phyloP scores from a whole-genome alignment of 2,329 filamentous ascomycete species.

The Xylaria sp. region DNA sequence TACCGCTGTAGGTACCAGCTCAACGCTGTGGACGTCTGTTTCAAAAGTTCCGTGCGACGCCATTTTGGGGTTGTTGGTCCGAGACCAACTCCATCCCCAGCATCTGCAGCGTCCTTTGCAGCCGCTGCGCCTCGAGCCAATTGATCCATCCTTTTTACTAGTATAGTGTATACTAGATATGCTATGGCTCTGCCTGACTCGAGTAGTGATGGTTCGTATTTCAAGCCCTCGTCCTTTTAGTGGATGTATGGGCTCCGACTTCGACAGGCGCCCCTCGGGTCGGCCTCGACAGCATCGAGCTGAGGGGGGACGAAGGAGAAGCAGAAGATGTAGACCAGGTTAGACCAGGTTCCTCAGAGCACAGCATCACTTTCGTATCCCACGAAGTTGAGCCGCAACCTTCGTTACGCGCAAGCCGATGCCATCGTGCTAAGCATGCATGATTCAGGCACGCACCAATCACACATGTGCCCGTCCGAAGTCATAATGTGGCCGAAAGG shows the following conservation, averaged over 20 bases:
- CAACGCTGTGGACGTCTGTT: conserved; percentile 41
- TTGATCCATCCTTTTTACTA: conserved; percentile 17
- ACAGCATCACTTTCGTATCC: conserved; percentile 1
- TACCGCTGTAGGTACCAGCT: conserved; percentile 32
- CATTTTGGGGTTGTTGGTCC: conserved; percentile 34
- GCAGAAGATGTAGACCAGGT: neutral
- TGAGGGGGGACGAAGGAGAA: neutral
- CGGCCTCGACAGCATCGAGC: neutral
- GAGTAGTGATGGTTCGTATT: neutral
- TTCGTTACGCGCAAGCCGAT: conserved; percentile 1
- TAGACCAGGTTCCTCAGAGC: neutral
- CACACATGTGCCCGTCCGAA: conserved; percentile 14
- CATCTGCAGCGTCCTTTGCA: conserved; percentile 23
- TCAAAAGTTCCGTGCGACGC: conserved; percentile 39
- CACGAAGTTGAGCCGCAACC: conserved; percentile 4
- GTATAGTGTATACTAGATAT: neutral
- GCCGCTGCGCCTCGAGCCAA: conserved; percentile 28
- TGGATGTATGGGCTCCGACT: neutral
- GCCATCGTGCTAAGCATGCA: conserved; percentile 26
- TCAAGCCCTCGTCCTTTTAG: neutral
- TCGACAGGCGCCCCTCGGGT: neutral
- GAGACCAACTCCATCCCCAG: conserved; percentile 31
- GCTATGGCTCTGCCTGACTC: conserved; percentile 6
- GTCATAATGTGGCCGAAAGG: neutral
- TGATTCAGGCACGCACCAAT: conserved; percentile 39